A percentile compares a stretch with the other conserved stretches of the same genome.
Conservation (phyloP, 768 basidiomycete genomes). For the Calocybe cyanea region DNA sequence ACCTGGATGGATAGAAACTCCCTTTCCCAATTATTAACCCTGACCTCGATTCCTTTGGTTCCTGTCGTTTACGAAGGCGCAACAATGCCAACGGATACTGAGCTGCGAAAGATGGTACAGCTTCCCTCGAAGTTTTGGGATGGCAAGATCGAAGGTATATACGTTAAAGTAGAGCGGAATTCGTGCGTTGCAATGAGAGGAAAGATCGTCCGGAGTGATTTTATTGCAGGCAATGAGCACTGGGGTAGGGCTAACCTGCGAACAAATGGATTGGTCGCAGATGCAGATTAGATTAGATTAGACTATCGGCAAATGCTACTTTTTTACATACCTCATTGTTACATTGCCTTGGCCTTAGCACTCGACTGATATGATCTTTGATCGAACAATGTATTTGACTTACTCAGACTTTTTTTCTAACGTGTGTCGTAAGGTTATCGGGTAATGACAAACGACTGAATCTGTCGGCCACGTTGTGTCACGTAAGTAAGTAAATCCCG, state of each 20-base stretch:
- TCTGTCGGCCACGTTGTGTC: too few relatives aligned
- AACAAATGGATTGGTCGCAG: slow-evolving; percentile 28
- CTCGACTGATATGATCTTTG: too few relatives aligned
- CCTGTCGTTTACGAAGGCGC: slow-evolving; percentile 41
- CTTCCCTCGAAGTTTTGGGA: slow-evolving; percentile 39
- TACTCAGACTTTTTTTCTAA: too few relatives aligned
- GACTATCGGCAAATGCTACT: slow-evolving; percentile 8
- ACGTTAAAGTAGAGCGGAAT: slow-evolving; percentile 49
- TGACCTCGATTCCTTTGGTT: slow-evolving; percentile 37
- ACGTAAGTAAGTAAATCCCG: too few relatives aligned
- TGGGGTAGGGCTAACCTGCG: slow-evolving; percentile 44
- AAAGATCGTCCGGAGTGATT: slow-evolving; percentile 57
- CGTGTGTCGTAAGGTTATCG: too few relatives aligned
- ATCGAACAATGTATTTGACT: too few relatives aligned
- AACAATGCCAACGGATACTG: slow-evolving; percentile 35
- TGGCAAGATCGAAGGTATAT: slow-evolving; percentile 52
- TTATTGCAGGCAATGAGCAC: slow-evolving; percentile 61
- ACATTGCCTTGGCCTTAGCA: too few relatives aligned
- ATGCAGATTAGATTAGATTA: slow-evolving; percentile 25
- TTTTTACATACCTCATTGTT: too few relatives aligned
- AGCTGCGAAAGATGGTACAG: slow-evolving; percentile 45
- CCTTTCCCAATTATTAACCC: slow-evolving; percentile 30
- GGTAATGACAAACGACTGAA: too few relatives aligned
- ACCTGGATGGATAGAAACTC: slow-evolving; percentile 35
- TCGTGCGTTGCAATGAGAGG: slow-evolving; percentile 39